Evolutionary conservation across 2,329 filamentous ascomycete species (phyloP).

Genomic region (Mycosphaerella sp.): DNA sequence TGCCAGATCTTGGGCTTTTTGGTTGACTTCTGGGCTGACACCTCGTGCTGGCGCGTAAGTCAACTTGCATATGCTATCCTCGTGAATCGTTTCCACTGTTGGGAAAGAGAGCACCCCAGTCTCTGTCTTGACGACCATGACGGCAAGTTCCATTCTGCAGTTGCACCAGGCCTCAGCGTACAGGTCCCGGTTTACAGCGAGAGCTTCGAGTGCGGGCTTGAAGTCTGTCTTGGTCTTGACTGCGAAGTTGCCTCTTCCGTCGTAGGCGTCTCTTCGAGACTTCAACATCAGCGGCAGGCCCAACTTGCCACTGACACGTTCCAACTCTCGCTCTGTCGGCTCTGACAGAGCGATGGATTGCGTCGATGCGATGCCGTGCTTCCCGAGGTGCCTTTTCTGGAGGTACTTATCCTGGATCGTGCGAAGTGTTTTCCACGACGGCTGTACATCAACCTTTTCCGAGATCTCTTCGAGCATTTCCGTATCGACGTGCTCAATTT

Average conservation of each 20-base stretch:
- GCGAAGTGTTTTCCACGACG: slow-evolving; percentile 78
- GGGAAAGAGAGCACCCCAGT: slow-evolving; percentile 71
- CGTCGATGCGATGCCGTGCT: slow-evolving; percentile 65
- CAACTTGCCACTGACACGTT: slow-evolving; percentile 56
- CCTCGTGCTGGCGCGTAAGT: slow-evolving; percentile 78
- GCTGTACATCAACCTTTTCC: slow-evolving; percentile 60
- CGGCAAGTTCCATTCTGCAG: slow-evolving; percentile 80
- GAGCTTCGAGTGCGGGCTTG: slow-evolving; percentile 59
- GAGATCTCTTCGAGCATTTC: slow-evolving; percentile 78
- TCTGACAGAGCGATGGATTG: slow-evolving; percentile 60
- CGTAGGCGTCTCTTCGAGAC: slow-evolving; percentile 81
- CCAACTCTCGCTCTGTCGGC: slow-evolving; percentile 56
- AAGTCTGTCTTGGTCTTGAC: slow-evolving; percentile 56
- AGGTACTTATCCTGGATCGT: slow-evolving; percentile 90
- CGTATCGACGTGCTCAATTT: slow-evolving; percentile 95
- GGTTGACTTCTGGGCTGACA: slow-evolving; percentile 55
- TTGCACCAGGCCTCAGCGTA: slow-evolving; percentile 88
- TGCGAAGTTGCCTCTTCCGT: slow-evolving; percentile 72
- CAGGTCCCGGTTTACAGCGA: slow-evolving; percentile 61
- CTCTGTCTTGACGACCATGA: slow-evolving; percentile 90
- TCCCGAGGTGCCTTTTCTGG: slow-evolving; percentile 74
- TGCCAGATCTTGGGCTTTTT: slow-evolving; percentile 68
- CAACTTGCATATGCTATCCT: slow-evolving; percentile 91
- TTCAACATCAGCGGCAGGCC: slow-evolving; percentile 92
- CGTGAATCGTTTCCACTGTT: slow-evolving; percentile 88